Base-by-base conservation (phyloP, 2,329 filamentous ascomycete genomes). In the Colletotrichum kahawae region DNA sequence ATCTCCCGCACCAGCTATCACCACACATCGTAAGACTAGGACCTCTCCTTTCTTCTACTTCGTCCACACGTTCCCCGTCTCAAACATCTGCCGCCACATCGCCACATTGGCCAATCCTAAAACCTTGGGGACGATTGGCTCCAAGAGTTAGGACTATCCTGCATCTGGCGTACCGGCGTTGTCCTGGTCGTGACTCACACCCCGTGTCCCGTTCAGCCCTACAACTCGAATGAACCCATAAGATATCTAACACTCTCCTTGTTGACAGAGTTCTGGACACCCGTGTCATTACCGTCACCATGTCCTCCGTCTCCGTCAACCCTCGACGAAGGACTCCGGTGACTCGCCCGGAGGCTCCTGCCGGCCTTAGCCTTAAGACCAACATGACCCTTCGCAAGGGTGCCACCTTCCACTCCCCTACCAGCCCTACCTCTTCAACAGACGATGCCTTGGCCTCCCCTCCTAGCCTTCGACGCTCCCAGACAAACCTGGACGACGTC, bases 401-500 rank as follows among this genome's bases (percentile, higher is more conserved):
- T 80, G 92, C 93, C 70, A 95, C 94, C 79, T 92, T 92, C 79
- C 89, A 91, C 79, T 90, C 90, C 82, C 82, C 65, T 84, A 83
- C 80, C 83, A 79, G 81, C 78, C 78, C 81, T 64, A 75, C 78
- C 33, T 77, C 86, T 75, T 81, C 83, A 65, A 82, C 84, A 75
- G 85, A 86, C 73, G 82, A 85, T 38, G 78, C 82, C 71, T 90
- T 90, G 78, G 83, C 83, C 69, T 36, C 43, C 29, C 88, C 90
- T 71, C 84, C 85, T 56, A 82, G 88, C n/a, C 88, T 94, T 79
- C 89, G 90, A 78, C 92, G 94, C 75, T 92, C 93, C 65, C 92
- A 93, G 79, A 94, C 93, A 67, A 90, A 86, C 77, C 86, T 95
- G 75, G 93, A 95, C 85, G 92, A 94, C 89, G 91, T 93, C 71